Percentiles rank a stretch among this genome's conserved stretches.
Evolutionary conservation across 2,329 filamentous ascomycete genomes (phyloP).

Genomic region (Arthroderma uncinatum): DNA sequence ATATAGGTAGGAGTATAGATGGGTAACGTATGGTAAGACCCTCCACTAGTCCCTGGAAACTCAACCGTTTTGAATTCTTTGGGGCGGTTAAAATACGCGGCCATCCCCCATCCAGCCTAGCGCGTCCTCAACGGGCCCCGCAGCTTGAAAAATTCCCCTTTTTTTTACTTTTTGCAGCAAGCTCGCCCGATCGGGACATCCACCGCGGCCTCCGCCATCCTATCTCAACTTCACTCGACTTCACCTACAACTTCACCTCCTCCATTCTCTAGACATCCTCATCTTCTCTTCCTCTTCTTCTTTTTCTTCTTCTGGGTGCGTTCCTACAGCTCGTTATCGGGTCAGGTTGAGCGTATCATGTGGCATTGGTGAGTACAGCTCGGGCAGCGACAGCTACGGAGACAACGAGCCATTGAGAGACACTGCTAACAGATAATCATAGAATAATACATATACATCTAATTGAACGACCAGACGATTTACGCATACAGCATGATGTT

Average conservation of each 20-base stretch:
- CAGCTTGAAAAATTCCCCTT: neutral
- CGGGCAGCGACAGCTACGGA: neutral
- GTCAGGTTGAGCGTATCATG: slow-evolving; percentile 1
- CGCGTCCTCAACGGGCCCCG: slow-evolving; percentile 1
- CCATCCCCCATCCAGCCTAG: slow-evolving; percentile 21
- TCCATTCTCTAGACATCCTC: neutral
- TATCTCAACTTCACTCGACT: neutral
- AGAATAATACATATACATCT: neutral
- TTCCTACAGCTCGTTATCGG: slow-evolving; percentile 6
- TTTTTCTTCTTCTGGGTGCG: neutral
- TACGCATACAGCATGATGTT: slow-evolving; percentile 66
- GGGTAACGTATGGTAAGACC: neutral
- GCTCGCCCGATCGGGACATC: neutral
- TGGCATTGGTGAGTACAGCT: slow-evolving; percentile 7
- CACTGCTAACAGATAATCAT: slow-evolving; percentile 1
- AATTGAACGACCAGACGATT: neutral
- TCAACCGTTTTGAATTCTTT: slow-evolving; percentile 30
- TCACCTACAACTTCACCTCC: neutral
- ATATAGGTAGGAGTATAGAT: neutral
- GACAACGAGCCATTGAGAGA: no score
- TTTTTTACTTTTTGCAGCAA: slow-evolving; percentile 1
- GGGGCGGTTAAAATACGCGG: slow-evolving; percentile 20
- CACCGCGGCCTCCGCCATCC: neutral
- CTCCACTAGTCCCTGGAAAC: slow-evolving; percentile 11
- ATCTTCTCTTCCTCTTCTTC: neutral